Evolutionary conservation across 106 monocot species (phyloP).

Genomic region (Acanthochlamys bracteata): DNA sequence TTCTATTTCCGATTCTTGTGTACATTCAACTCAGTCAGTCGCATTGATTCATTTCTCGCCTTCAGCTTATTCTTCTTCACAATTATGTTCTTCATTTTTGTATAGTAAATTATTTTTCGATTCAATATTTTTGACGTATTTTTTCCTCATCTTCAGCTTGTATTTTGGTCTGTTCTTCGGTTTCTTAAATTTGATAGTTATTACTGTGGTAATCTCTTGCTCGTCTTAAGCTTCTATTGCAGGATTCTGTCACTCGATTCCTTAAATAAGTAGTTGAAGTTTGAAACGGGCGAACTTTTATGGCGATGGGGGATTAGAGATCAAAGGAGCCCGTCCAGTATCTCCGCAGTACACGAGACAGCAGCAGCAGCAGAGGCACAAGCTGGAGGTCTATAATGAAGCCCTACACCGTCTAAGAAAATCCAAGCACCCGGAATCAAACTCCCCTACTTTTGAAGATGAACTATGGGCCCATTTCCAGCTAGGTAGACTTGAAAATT

Average conservation of each 20-base stretch:
- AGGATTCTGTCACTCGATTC: background rate
- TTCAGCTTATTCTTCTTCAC: too few species aligned
- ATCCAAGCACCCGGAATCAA: constrained; percentile 20
- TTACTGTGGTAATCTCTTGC: too few species aligned
- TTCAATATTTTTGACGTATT: too few species aligned
- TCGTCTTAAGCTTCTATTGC: background rate
- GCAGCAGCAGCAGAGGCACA: constrained; percentile 44
- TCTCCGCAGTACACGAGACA: constrained; percentile 17
- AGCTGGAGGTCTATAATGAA: constrained; percentile 64
- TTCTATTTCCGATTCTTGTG: too few species aligned
- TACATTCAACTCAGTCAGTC: too few species aligned
- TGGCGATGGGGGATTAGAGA: constrained; percentile 39
- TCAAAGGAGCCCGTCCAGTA: constrained; percentile 28
- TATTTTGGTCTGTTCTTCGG: background rate
- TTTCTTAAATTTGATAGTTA: background rate
- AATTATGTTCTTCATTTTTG: too few species aligned
- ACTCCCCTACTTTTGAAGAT: constrained; percentile 44
- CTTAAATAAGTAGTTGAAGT: background rate
- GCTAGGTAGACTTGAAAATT: constrained; percentile 28
- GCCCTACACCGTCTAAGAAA: constrained; percentile 54
- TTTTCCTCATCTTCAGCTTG: background rate
- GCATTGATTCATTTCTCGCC: too few species aligned
- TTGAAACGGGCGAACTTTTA: background rate
- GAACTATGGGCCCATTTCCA: constrained; percentile 88
- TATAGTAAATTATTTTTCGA: too few species aligned